Evolutionary conservation across 805 yeast genomes (phyloP), one percentile per base, ranked within the genome.

Genomic region (Metschnikowia kofuensis): DNA sequence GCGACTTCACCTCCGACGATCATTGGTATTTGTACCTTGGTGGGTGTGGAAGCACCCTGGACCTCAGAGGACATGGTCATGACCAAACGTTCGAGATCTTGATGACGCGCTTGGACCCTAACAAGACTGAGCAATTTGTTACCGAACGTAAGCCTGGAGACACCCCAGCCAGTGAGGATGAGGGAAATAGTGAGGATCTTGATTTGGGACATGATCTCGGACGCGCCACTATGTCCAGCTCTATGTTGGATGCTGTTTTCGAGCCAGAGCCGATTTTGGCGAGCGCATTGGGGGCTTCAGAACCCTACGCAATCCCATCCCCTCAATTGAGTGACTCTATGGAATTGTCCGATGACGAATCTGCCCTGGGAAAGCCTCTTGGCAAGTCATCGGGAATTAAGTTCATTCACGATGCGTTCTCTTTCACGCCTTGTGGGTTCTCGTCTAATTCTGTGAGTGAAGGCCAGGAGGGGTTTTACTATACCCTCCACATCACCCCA

Each of bases 381-480:
- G 42, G 42, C 4, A 14, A 35, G 29, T 26, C 41, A 0, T n/a
- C 46, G 15, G 42, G 42, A 2, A 38, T 51, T 35, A 66, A 69
- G 65, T 80, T 84, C 50, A 64, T 71, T 47, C 89, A 85, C 59
- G 98, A 92, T 69, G 87, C 96, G 8, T 92, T 89, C 68, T 84
- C 94, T 29, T 92, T 92, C 66, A 74, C 87, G 4, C 99, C 99
- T 1, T 92, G 98, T 66, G 99, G 99, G 7, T 92, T 83, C 62
- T 89, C 97, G 2, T 88, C 97, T 40, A 92, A 92, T 66, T 84
- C 95, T 15, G 74, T 91, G 35, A 65, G 86, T 40, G 74, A 80
- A 40, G 79, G 75, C 38, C 50, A 55, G 16, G 73, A 66, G 9
- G 69, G 67, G 16, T 76, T 78, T 57, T 82, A 81, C 61, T 87